phyloP scores from a whole-genome alignment of 2,329 filamentous ascomycete genomes.

The Fusarium multiceps region DNA sequence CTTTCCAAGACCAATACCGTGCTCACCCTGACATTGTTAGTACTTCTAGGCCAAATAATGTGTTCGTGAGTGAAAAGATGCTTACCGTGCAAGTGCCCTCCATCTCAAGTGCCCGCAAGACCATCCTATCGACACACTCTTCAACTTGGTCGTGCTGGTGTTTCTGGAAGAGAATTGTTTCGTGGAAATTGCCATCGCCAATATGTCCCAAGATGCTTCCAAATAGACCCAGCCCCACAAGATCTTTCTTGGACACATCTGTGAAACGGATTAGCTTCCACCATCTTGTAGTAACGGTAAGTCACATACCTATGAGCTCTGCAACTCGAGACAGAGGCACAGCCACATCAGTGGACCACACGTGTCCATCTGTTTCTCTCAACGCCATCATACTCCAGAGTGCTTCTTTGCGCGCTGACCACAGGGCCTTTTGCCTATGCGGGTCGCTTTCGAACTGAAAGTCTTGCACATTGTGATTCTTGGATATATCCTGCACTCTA shows the following conservation, averaged over 20 bases:
- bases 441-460: conserved; percentile 75
- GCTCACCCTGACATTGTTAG: conserved; percentile 67
- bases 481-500: conserved; percentile 60
- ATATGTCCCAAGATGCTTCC: conserved; percentile 90
- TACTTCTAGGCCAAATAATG: rapidly evolving
- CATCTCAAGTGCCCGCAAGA: conserved; percentile 90
- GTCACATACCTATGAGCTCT: conserved; percentile 65
- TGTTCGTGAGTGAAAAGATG: rapidly evolving
- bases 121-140: conserved; percentile 87
- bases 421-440: conserved; percentile 78
- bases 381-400: conserved; percentile 80
- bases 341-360: conserved; percentile 79
- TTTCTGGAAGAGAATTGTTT: conserved; percentile 89
- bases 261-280: rapidly evolving
- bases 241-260: conserved; percentile 88
- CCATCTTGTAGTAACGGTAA: rapidly evolving
- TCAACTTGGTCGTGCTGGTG: conserved; percentile 81
- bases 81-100: conserved; percentile 82
- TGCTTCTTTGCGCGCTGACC: conserved; percentile 85
- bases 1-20: conserved; percentile 87
- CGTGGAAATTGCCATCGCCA: conserved; percentile 94
- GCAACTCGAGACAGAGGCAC: conserved; percentile 81
- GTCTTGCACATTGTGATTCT: background rate
- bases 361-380: conserved; percentile 75
- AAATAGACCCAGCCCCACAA: conserved; percentile 86